Evolutionary conservation across 805 yeast species (phyloP).

Genomic region (Metschnikowia peoriensis): DNA sequence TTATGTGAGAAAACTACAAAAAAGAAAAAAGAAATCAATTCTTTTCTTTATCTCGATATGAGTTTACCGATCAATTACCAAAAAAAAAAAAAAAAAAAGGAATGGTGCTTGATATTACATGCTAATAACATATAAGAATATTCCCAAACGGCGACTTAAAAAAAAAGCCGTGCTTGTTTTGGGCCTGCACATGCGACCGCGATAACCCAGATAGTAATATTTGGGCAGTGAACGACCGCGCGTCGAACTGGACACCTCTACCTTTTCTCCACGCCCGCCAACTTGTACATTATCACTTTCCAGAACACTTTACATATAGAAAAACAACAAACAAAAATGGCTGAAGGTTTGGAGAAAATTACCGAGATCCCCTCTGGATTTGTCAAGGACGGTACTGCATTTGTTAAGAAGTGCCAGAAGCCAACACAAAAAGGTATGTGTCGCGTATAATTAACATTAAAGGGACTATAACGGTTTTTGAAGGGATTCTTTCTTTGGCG

Average conservation of each 20-base stretch:
- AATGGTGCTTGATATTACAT: too few relatives aligned
- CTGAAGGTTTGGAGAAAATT: conserved; percentile 69
- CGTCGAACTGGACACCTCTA: conserved; percentile 13
- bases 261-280: neutral
- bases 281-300: neutral
- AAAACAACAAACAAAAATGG: conserved; percentile 27
- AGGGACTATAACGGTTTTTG: neutral
- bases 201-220: neutral
- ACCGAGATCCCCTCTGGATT: conserved; percentile 89
- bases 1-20: conserved; percentile 17
- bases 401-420: conserved; percentile 87
- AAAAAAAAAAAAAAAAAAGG: too few relatives aligned
- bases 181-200: neutral
- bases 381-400: conserved; percentile 86
- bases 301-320: neutral
- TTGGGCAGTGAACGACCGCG: conserved; percentile 7
- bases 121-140: too few relatives aligned
- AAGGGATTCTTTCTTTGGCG: too few relatives aligned
- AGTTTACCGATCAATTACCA: too few relatives aligned
- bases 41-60: too few relatives aligned
- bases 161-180: too few relatives aligned
- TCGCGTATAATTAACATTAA: neutral
- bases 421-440: conserved; percentile 76
- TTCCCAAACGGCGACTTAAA: too few relatives aligned
- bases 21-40: too few relatives aligned